These are phyloP conservation scores for Juncus inflexus DNA, from an alignment of 176 grass and related monocot genomes.

Conservation along the genomic window DNA sequence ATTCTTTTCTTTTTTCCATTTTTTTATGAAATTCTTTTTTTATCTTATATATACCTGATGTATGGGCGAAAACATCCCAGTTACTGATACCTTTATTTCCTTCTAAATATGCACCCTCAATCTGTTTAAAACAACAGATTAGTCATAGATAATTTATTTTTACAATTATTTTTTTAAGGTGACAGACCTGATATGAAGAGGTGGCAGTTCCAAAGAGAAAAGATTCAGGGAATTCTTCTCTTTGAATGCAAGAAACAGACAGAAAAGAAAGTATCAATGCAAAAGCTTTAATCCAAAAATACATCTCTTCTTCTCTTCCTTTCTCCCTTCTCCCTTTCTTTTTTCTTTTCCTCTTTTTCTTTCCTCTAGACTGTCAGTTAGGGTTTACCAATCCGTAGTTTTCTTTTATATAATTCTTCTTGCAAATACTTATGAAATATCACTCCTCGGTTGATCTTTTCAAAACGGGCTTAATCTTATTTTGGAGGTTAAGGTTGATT, in stretches of 20 bases:
- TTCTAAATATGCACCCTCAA: constrained; percentile 59
- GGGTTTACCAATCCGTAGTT: no score
- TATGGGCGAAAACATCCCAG: constrained; percentile 53
- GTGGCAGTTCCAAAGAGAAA: constrained; percentile 47
- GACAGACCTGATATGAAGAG: constrained; percentile 40
- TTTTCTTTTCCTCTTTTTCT: no score
- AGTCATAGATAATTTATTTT: not conserved
- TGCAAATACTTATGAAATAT: no score
- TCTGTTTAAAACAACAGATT: constrained; percentile 20
- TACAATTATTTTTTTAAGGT: not conserved
- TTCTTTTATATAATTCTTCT: no score
- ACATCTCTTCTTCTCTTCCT: not conserved
- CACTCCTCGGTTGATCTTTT: no score
- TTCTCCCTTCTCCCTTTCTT: not conserved
- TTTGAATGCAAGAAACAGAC: not conserved
- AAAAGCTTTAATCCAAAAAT: not conserved
- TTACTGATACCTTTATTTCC: constrained; percentile 53
- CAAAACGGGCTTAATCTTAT: no score
- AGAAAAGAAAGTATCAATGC: not conserved
- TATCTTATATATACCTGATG: constrained; percentile 12
- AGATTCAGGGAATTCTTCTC: constrained; percentile 21
- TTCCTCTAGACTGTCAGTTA: no score
- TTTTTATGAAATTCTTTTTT: no score
- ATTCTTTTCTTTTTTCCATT: no score
- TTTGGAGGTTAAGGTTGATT: no score